Evolutionary conservation across 805 yeast species (phyloP).

Genomic region (Jamesozyma piceae): DNA sequence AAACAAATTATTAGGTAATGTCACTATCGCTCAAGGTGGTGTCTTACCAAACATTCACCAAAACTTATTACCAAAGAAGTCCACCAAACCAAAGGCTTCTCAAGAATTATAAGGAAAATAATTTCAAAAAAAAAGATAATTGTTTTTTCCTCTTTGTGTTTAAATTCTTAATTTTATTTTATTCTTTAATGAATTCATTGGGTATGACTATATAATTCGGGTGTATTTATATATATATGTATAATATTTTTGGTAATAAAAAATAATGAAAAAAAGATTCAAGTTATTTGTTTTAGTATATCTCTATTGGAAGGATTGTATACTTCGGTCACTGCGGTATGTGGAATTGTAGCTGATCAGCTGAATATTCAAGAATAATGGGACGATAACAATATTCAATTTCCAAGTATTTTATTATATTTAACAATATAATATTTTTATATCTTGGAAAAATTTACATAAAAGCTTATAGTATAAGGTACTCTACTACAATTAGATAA

Average conservation of each 20-base stretch:
- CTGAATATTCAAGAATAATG: too few species aligned
- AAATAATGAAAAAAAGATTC: too few species aligned
- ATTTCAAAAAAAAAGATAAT: not conserved
- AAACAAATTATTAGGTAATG: conserved; percentile 86
- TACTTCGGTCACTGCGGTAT: too few species aligned
- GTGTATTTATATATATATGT: conserved; percentile 1
- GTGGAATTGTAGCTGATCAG: too few species aligned
- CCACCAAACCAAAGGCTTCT: conserved; percentile 52
- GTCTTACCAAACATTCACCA: conserved; percentile 95
- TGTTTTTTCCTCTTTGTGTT: not conserved
- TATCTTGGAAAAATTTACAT: too few species aligned
- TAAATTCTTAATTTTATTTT: not conserved
- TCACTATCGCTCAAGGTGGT: conserved; percentile 98
- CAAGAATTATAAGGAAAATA: conserved; percentile 45
- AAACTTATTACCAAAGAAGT: conserved; percentile 78
- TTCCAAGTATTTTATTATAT: too few species aligned
- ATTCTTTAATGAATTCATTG: conserved; percentile 3
- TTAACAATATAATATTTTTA: too few species aligned
- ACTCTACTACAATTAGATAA: too few species aligned
- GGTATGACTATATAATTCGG: conserved; percentile 4
- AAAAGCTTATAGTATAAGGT: too few species aligned
- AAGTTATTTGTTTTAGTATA: too few species aligned
- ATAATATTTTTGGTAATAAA: not conserved
- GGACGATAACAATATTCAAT: too few species aligned
- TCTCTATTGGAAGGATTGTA: too few species aligned